Conservation (phyloP, 2,329 filamentous ascomycete genomes). For the Fusarium praegraminearum region DNA sequence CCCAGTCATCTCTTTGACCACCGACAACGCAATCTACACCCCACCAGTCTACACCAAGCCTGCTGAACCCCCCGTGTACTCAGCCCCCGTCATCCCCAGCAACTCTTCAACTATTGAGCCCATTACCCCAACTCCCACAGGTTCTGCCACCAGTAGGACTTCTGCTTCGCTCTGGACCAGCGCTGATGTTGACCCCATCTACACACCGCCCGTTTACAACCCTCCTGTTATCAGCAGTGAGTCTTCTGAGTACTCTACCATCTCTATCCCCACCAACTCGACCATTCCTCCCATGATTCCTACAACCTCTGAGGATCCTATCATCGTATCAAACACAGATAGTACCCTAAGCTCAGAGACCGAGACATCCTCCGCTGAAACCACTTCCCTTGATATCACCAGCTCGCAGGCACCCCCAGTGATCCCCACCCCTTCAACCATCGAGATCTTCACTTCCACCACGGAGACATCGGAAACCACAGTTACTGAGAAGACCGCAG, state of each 20-base stretch:
- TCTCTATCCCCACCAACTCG: slow-evolving; percentile 18
- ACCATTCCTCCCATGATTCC: slow-evolving; percentile 16
- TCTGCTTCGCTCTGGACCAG: not conserved
- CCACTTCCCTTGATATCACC: not conserved
- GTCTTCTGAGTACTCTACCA: slow-evolving; percentile 9
- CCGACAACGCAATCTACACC: slow-evolving; percentile 9
- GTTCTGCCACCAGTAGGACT: not conserved
- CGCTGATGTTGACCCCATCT: slow-evolving; percentile 14
- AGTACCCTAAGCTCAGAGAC: slow-evolving; percentile 13
- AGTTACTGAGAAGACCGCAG: not conserved
- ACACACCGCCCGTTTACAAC: slow-evolving; percentile 27
- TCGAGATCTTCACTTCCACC: not conserved
- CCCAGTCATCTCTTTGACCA: slow-evolving; percentile 3
- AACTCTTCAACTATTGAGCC: slow-evolving; percentile 26
- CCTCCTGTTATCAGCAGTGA: slow-evolving; percentile 14
- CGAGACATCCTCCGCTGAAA: slow-evolving; percentile 12
- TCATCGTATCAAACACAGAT: not conserved
- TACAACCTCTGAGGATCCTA: not conserved
- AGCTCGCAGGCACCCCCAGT: not conserved
- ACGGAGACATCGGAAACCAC: not conserved
- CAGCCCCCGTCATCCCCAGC: slow-evolving; percentile 4
- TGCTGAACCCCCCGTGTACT: not conserved
- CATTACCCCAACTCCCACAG: slow-evolving; percentile 11
- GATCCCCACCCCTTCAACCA: slow-evolving; percentile 1
- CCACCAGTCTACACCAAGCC: slow-evolving; percentile 31